A percentile compares a stretch with the other conserved stretches of the same genome.
Evolutionary conservation across 495 filamentous ascomycete genomes (phyloP).

Genomic region (Tuber brumale): DNA sequence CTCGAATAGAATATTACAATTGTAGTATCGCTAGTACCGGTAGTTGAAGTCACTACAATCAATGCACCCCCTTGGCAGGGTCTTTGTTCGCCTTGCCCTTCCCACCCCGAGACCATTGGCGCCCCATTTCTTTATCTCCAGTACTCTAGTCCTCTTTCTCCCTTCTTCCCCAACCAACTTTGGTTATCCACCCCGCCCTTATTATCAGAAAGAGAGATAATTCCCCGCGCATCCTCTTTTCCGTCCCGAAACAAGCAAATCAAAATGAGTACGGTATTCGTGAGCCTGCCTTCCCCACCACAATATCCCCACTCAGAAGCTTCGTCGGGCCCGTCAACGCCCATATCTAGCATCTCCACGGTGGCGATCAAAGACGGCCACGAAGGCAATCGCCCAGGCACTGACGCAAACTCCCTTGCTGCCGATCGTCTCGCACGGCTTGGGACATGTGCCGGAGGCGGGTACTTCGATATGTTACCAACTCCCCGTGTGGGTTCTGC

Average conservation of each 20-base stretch:
- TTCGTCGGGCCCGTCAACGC: slow-evolving; percentile 32
- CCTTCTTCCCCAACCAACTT: neutral
- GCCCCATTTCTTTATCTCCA: neutral
- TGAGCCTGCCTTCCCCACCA: slow-evolving; percentile 19
- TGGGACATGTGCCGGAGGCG: slow-evolving; percentile 11
- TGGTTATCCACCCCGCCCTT: neutral
- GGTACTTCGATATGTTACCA: slow-evolving; percentile 28
- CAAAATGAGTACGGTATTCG: slow-evolving; percentile 24
- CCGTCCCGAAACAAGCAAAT: neutral
- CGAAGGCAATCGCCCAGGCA: slow-evolving; percentile 33
- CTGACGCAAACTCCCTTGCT: slow-evolving; percentile 14
- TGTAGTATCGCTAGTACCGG: neutral
- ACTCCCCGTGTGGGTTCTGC: slow-evolving; percentile 6
- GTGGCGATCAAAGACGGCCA: slow-evolving; percentile 42
- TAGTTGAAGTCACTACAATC: neutral
- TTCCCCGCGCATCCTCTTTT: neutral
- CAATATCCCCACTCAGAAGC: slow-evolving; percentile 9
- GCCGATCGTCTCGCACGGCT: slow-evolving; percentile 32
- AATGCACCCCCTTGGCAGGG: slow-evolving; percentile 15
- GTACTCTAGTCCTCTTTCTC: neutral
- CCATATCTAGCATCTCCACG: slow-evolving; percentile 41
- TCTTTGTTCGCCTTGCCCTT: slow-evolving; percentile 11
- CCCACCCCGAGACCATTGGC: neutral
- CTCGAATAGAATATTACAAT: too few relatives aligned
- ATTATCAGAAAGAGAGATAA: neutral